Conservation (phyloP, 2,329 filamentous ascomycete genomes). For the Escovopsis sp. region DNA sequence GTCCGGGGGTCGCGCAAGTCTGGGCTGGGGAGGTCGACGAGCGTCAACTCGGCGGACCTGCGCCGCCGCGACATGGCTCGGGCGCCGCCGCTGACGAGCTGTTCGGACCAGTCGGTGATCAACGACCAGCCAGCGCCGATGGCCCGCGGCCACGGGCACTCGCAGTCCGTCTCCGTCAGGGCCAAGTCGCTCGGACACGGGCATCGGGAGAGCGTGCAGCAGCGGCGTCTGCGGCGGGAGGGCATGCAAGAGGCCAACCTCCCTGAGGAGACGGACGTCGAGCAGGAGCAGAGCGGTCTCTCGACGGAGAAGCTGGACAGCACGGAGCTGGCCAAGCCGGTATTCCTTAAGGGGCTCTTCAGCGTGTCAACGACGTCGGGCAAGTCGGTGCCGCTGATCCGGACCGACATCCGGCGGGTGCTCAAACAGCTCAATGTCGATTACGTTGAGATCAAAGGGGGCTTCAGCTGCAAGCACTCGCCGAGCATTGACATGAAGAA, state of each 20-base stretch:
- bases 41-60: slow-evolving; percentile 78
- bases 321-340: slow-evolving; percentile 76
- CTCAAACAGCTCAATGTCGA: slow-evolving; percentile 79
- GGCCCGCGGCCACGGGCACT: slow-evolving; percentile 34
- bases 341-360: slow-evolving; percentile 91
- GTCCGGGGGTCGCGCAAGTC: slow-evolving; percentile 45
- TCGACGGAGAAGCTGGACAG: slow-evolving; percentile 48
- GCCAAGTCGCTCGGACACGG: slow-evolving; percentile 70
- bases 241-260: slow-evolving; percentile 61
- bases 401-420: slow-evolving; percentile 79
- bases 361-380: slow-evolving; percentile 94
- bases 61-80: slow-evolving; percentile 41
- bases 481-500: slow-evolving; percentile 81
- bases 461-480: slow-evolving; percentile 75
- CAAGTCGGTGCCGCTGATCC: slow-evolving; percentile 73
- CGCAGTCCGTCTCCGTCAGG: slow-evolving; percentile 49
- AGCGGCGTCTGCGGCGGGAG: slow-evolving; percentile 59
- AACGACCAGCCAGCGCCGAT: slow-evolving; percentile 36
- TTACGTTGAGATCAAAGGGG: slow-evolving; percentile 81
- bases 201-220: slow-evolving; percentile 82
- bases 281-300: slow-evolving; percentile 46
- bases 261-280: slow-evolving; percentile 79
- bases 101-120: slow-evolving; percentile 57
- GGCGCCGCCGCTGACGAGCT: slow-evolving; percentile 54
- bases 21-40: slow-evolving; percentile 68